Evolutionary conservation across 2,329 filamentous ascomycete species (phyloP).

Genomic region (Venturia carpophila): DNA sequence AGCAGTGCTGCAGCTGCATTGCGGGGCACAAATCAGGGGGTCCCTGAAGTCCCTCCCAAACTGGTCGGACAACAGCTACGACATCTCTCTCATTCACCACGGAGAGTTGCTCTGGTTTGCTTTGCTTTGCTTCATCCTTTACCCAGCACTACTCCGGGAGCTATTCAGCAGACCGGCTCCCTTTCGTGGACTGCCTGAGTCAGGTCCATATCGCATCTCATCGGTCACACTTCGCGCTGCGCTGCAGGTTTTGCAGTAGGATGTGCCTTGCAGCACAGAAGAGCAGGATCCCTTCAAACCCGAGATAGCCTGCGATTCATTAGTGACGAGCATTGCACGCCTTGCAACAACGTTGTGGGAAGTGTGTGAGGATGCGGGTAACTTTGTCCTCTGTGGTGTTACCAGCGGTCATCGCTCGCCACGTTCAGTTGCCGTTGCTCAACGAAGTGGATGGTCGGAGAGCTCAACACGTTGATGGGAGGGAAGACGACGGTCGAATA

Average conservation of each 20-base stretch:
- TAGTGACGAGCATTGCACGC: conserved; percentile 2
- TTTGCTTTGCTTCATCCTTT: not conserved
- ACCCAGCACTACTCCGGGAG: not conserved
- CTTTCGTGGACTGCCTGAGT: not conserved
- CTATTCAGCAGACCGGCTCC: no score
- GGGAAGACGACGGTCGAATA: not conserved
- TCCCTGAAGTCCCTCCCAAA: not conserved
- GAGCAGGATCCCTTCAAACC: not conserved
- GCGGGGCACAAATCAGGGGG: not conserved
- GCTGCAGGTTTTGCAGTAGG: not conserved
- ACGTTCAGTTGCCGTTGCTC: not conserved
- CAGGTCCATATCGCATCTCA: not conserved
- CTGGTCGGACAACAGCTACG: not conserved
- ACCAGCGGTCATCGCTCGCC: conserved; percentile 2
- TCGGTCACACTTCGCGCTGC: not conserved
- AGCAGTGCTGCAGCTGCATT: not conserved
- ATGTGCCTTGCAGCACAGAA: not conserved
- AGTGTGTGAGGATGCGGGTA: not conserved
- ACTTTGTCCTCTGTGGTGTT: conserved; percentile 3
- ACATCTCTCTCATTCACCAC: not conserved
- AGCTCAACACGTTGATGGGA: conserved; percentile 2
- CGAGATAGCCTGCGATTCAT: not conserved
- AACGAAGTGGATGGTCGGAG: not conserved
- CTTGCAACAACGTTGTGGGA: not conserved
- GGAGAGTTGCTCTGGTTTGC: not conserved